A percentile compares a stretch with the other conserved stretches of the same genome.
These are phyloP conservation scores for Peronospora tabacina DNA, from an alignment of 352 stramenopile genomes.

Conservation along the genomic window DNA sequence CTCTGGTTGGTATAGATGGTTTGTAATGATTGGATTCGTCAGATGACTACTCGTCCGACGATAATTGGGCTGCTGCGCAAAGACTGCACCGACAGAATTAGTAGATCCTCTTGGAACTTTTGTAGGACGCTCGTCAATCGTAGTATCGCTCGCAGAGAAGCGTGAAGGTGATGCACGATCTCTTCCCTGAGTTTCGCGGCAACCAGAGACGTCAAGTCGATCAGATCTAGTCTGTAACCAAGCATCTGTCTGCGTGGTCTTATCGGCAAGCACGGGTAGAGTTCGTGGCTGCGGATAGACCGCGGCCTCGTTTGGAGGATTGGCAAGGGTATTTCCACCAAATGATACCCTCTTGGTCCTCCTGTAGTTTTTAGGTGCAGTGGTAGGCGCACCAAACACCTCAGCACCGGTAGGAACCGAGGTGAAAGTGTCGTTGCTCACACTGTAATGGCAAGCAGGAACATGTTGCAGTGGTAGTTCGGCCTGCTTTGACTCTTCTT, in stretches of 20 bases:
- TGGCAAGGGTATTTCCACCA: neutral
- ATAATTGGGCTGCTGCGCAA: constrained; percentile 8
- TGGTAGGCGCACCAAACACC: neutral
- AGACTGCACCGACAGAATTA: neutral
- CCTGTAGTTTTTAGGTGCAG: constrained; percentile 4
- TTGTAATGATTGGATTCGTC: constrained; percentile 44
- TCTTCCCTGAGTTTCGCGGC: constrained; percentile 1
- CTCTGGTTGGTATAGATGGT: constrained; percentile 40
- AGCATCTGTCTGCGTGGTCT: constrained; percentile 33
- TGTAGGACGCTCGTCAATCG: constrained; percentile 8
- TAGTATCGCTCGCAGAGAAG: constrained; percentile 7
- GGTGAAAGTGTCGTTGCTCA: neutral
- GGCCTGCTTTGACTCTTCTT: constrained; percentile 14
- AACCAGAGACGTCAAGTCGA: neutral
- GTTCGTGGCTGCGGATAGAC: constrained; percentile 16
- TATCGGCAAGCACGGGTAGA: constrained; percentile 26
- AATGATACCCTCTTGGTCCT: constrained; percentile 29
- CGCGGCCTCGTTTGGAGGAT: neutral
- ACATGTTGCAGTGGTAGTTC: constrained; percentile 3
- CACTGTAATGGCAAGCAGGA: neutral
- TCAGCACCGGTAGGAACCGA: neutral
- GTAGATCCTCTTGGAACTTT: constrained; percentile 12
- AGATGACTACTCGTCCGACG: constrained; percentile 19
- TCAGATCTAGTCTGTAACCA: neutral
- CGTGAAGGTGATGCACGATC: neutral